A percentile compares a stretch with the other conserved stretches of the same genome.
Evolutionary conservation across 1,139 yeast species (phyloP).

Genomic region (Scheffersomyces cryptocercus): DNA sequence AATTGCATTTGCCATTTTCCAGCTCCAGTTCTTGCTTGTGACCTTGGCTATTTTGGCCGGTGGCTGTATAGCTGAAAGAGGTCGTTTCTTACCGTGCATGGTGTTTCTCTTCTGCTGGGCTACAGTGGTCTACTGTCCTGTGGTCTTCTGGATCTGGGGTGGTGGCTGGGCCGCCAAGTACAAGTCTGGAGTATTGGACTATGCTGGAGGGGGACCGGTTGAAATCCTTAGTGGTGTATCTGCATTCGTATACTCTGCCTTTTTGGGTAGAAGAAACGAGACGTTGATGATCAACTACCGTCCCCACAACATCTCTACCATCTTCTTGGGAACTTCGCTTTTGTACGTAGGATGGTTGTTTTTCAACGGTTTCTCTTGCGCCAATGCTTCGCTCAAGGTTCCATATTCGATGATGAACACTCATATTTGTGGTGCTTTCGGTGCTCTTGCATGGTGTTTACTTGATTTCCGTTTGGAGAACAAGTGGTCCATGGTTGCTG

Average conservation of each 20-base stretch:
- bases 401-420: constrained; percentile 90
- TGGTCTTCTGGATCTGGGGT: constrained; percentile 95
- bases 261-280: constrained; percentile 81
- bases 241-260: constrained; percentile 82
- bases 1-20: constrained; percentile 81
- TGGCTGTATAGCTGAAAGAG: constrained; percentile 88
- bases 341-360: constrained; percentile 83
- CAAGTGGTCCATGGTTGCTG: constrained; percentile 93
- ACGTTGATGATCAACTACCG: constrained; percentile 84
- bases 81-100: constrained; percentile 82
- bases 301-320: constrained; percentile 91
- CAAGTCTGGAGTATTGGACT: constrained; percentile 89
- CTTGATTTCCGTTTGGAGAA: constrained; percentile 84
- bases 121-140: constrained; percentile 88
- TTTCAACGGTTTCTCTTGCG: constrained; percentile 82
- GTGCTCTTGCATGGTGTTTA: constrained; percentile 90
- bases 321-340: constrained; percentile 72
- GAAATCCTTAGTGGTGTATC: constrained; percentile 90
- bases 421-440: constrained; percentile 85
- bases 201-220: constrained; percentile 98
- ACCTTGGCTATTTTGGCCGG: constrained; percentile 92
- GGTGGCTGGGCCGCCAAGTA: constrained; percentile 82
- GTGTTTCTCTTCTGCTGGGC: constrained; percentile 86
- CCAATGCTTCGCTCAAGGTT: constrained; percentile 63
- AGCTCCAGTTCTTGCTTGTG: constrained; percentile 88